phyloP scores from a whole-genome alignment of 371 early-diverging fungal genomes.

The Mucor irregularis region DNA sequence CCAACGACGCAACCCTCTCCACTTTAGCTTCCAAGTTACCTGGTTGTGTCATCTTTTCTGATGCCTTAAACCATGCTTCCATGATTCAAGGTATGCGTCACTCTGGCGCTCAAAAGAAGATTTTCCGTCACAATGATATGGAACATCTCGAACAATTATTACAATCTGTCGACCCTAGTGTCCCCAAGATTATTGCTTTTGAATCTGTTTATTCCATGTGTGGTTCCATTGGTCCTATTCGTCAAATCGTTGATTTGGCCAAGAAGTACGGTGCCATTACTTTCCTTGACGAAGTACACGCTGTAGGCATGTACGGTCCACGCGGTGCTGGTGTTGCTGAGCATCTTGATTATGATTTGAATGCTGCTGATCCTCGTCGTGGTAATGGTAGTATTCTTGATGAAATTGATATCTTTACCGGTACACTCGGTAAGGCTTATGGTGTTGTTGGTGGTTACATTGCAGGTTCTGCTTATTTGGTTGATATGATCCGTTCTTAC shows the following conservation, averaged over 20 bases:
- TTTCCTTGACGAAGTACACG: conserved; percentile 98
- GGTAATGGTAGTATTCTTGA: conserved; percentile 75
- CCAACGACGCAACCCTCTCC: conserved; percentile 95
- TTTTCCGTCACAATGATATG: conserved; percentile 96
- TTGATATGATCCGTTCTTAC: conserved; percentile 97
- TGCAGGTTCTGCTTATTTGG: conserved; percentile 85
- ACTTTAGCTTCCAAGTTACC: conserved; percentile 93
- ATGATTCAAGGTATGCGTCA: conserved; percentile 99
- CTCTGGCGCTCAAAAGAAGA: conserved; percentile 85
- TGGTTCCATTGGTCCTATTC: conserved; percentile 95
- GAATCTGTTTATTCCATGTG: conserved; percentile 99
- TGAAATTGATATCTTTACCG: conserved; percentile 95
- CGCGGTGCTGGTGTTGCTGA: conserved; percentile 97
- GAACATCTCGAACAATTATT: conserved; percentile 87
- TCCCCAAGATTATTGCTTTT: conserved; percentile 96
- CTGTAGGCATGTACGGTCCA: conserved; percentile 98
- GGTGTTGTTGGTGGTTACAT: conserved; percentile 98
- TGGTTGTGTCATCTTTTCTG: conserved; percentile 93
- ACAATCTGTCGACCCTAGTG: conserved; percentile 71
- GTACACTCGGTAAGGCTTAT: conserved; percentile 97
- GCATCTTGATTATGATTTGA: conserved; percentile 82
- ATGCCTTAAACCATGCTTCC: conserved; percentile 95
- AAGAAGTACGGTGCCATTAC: conserved; percentile 98
- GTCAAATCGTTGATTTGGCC: conserved; percentile 90
- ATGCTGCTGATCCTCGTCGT: conserved; percentile 52